phyloP scores from a whole-genome alignment of 305 asterid species.

The Fraxinus nigra region DNA sequence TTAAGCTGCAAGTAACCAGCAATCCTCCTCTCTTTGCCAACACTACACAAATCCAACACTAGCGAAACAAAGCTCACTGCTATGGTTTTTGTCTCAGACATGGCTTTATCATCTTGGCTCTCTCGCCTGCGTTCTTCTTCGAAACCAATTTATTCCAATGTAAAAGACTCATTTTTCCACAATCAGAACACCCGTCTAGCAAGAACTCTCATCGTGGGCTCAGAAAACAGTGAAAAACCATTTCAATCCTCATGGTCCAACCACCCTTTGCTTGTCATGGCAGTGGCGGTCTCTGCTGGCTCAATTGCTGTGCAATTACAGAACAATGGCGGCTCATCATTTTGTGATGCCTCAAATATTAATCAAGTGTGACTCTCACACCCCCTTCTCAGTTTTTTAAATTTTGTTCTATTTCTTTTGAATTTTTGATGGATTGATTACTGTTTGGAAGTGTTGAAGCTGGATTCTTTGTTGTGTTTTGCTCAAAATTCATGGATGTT shows the following conservation, averaged over 20 bases:
- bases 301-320: conserved; percentile 44
- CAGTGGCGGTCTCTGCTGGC: conserved; percentile 59
- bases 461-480: neutral
- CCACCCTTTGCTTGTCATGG: conserved; percentile 51
- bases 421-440: conserved; percentile 1
- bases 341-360: conserved; percentile 55
- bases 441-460: neutral
- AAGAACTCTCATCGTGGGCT: conserved; percentile 14
- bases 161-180: conserved; percentile 27
- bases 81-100: conserved; percentile 17
- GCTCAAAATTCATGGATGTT: neutral
- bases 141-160: conserved; percentile 29
- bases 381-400: neutral
- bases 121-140: conserved; percentile 61
- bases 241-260: conserved; percentile 35
- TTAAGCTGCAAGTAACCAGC: neutral
- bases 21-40: neutral
- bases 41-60: neutral
- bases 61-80: neutral
- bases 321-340: conserved; percentile 27
- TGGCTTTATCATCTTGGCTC: conserved; percentile 55
- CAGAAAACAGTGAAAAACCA: conserved; percentile 29
- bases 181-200: conserved; percentile 28
- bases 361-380: conserved; percentile 37
- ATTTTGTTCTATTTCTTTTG: neutral